Conservation (phyloP, 2,329 filamentous ascomycete genomes). For the Talaromyces sp. region DNA sequence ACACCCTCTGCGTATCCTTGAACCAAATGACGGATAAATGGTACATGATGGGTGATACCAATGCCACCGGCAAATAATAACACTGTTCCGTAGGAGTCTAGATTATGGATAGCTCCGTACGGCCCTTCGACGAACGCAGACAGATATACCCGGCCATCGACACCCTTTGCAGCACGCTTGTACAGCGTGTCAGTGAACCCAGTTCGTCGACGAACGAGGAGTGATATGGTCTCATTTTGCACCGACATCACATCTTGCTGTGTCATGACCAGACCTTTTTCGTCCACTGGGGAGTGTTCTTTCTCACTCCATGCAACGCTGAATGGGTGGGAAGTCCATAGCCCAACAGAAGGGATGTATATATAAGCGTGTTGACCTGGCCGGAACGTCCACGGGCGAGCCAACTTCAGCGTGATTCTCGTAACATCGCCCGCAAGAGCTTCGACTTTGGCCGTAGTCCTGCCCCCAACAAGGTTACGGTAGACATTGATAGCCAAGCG, state of each 20-base stretch:
- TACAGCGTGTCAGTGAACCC: constrained; percentile 83
- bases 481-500: constrained; percentile 61
- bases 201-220: constrained; percentile 80
- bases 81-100: constrained; percentile 87
- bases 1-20: constrained; percentile 64
- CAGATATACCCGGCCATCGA: constrained; percentile 55
- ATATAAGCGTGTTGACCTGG: constrained; percentile 73
- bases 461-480: constrained; percentile 56
- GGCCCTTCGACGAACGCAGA: constrained; percentile 81
- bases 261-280: constrained; percentile 42
- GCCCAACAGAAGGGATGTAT: constrained; percentile 60
- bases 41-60: constrained; percentile 91
- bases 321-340: constrained; percentile 73
- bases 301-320: constrained; percentile 70
- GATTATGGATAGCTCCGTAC: constrained; percentile 75
- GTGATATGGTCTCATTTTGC: constrained; percentile 60
- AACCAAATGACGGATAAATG: constrained; percentile 74
- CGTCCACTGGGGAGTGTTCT: constrained; percentile 40
- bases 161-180: constrained; percentile 56
- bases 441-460: constrained; percentile 62
- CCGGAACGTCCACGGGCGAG: constrained; percentile 59
- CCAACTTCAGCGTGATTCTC: constrained; percentile 64
- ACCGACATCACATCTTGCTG: constrained; percentile 49
- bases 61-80: constrained; percentile 89
- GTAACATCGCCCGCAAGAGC: constrained; percentile 64